phyloP scores from a whole-genome alignment of 441 rosid species.

The Jatropha podagrica region DNA sequence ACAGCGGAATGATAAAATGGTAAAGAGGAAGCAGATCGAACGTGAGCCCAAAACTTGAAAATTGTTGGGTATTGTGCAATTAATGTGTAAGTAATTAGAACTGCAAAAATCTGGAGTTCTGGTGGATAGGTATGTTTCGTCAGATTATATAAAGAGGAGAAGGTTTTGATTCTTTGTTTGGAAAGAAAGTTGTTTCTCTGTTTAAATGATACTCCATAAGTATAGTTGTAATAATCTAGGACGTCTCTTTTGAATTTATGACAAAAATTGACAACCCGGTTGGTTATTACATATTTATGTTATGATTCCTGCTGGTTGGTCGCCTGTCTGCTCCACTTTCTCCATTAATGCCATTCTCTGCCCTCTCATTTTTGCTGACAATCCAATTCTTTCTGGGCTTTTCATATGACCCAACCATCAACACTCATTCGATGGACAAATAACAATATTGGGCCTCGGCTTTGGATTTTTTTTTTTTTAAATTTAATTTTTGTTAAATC shows the following conservation, averaged over 20 bases:
- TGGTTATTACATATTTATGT: not conserved
- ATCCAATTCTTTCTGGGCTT: constrained; percentile 10
- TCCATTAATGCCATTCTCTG: constrained; percentile 38
- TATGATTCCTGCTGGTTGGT: constrained; percentile 1
- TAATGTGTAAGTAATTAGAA: not conserved
- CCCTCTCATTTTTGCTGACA: not conserved
- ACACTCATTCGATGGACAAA: not conserved
- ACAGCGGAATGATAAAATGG: constrained; percentile 28
- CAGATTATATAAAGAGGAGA: not conserved
- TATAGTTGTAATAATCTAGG: constrained; percentile 13
- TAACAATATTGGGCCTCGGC: no score
- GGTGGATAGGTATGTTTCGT: constrained; percentile 34
- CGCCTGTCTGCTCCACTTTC: not conserved
- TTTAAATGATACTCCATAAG: not conserved
- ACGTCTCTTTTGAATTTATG: constrained; percentile 12
- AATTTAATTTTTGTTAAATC: no score
- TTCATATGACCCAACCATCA: not conserved
- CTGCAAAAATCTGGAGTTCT: not conserved
- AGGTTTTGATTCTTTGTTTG: not conserved
- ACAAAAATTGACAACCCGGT: constrained; percentile 10
- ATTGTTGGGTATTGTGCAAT: constrained; percentile 16
- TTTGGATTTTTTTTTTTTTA: no score
- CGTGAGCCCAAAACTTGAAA: constrained; percentile 24
- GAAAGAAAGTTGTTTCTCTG: not conserved
- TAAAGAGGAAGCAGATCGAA: constrained; percentile 26